Conservation (phyloP, 2,329 filamentous ascomycete species). For the Colletotrichum truncatum region DNA sequence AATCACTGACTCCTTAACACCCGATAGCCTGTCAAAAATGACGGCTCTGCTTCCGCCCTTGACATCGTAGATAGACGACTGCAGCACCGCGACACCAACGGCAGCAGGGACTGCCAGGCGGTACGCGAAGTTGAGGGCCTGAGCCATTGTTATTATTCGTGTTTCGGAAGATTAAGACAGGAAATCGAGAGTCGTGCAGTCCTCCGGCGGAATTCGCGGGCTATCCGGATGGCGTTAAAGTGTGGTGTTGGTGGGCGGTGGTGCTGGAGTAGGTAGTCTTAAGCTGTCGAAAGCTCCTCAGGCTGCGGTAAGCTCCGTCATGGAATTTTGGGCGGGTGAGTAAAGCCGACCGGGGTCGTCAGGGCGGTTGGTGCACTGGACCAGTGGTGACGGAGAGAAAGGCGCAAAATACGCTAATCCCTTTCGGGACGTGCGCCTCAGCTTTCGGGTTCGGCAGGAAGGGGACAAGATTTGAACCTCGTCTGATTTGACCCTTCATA, state of each 20-base stretch:
- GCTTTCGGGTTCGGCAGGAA: slow-evolving; percentile 35
- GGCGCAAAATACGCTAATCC: slow-evolving; percentile 38
- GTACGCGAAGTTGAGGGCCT: slow-evolving; percentile 70
- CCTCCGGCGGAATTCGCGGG: slow-evolving; percentile 6
- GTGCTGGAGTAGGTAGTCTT: not conserved
- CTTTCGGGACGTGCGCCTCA: slow-evolving; percentile 35
- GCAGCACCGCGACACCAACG: slow-evolving; percentile 71
- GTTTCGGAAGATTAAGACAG: not conserved
- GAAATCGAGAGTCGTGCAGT: not conserved
- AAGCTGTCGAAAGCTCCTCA: slow-evolving; percentile 31
- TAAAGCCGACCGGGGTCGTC: slow-evolving; percentile 14
- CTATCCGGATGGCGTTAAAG: slow-evolving; percentile 8
- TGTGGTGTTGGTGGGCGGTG: not conserved
- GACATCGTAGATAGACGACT: slow-evolving; percentile 94
- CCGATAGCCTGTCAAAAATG: slow-evolving; percentile 94
- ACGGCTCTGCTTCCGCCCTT: slow-evolving; percentile 93
- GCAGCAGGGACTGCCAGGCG: slow-evolving; percentile 78
- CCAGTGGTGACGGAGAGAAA: slow-evolving; percentile 25
- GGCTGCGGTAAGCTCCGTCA: slow-evolving; percentile 28
- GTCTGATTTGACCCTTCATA: slow-evolving; percentile 27
- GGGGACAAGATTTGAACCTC: slow-evolving; percentile 39
- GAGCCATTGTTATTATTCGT: slow-evolving; percentile 45
- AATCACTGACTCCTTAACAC: slow-evolving; percentile 91
- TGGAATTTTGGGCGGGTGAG: slow-evolving; percentile 25
- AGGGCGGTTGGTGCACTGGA: slow-evolving; percentile 17